Conservation (phyloP, 345 rosid genomes). For the Punica granatum region DNA sequence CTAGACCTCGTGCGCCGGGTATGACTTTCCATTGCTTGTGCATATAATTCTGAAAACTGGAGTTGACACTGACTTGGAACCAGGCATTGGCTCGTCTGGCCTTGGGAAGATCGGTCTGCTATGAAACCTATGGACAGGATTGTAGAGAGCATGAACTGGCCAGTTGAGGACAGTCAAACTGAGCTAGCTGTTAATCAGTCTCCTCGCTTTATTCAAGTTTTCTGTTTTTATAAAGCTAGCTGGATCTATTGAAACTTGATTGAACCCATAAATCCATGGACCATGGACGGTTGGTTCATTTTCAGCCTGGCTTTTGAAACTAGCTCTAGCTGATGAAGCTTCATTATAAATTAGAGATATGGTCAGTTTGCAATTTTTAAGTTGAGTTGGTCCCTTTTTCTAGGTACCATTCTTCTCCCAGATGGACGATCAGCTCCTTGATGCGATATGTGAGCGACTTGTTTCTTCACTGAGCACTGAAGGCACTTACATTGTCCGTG, state of each 20-base stretch:
- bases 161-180: not conserved
- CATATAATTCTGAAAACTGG: not conserved
- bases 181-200: too few relatives aligned
- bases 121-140: too few relatives aligned
- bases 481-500: conserved; percentile 78
- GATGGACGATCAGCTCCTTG: conserved; percentile 94
- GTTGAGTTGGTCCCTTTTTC: conserved; percentile 4
- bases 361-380: not conserved
- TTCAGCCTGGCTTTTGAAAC: not conserved
- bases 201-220: too few relatives aligned
- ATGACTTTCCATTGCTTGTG: conserved; percentile 18
- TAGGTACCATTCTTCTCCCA: conserved; percentile 94
- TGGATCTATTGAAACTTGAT: too few relatives aligned
- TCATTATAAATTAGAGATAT: not conserved
- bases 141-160: not conserved
- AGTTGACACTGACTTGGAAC: not conserved
- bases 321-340: not conserved
- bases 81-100: not conserved
- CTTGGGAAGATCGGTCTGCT: not conserved
- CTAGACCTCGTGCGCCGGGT: conserved; percentile 90
- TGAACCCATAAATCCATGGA: not conserved
- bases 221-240: too few relatives aligned
- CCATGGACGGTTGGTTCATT: not conserved
- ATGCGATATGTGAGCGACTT: conserved; percentile 88
- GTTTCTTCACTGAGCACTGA: conserved; percentile 77